phyloP scores from a whole-genome alignment of 2,329 filamentous ascomycete species.

The Ceratocystis ficicola region DNA sequence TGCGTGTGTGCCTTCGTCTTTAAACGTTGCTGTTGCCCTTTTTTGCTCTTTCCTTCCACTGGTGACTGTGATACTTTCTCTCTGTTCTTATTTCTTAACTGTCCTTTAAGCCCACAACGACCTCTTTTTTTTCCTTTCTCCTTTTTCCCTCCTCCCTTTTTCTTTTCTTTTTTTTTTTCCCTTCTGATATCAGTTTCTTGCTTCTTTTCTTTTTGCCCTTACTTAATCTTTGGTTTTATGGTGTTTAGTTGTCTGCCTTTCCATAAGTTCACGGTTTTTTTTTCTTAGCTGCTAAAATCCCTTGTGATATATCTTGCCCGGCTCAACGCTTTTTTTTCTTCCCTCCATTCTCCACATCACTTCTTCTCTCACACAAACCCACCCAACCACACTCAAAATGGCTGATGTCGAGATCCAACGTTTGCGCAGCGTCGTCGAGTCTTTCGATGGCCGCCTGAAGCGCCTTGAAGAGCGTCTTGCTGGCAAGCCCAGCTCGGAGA shows the following conservation, averaged over 20 bases:
- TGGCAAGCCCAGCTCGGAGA: slow-evolving; percentile 44
- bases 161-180: slow-evolving; percentile 17
- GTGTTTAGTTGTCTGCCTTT: background rate
- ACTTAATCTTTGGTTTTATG: background rate
- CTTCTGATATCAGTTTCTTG: background rate
- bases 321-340: slow-evolving; percentile 12
- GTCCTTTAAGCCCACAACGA: background rate
- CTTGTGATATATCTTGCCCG: slow-evolving; percentile 12
- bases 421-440: slow-evolving; percentile 71
- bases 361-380: slow-evolving; percentile 21
- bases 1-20: background rate
- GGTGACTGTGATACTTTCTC: background rate
- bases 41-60: too few relatives aligned
- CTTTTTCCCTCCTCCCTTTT: background rate
- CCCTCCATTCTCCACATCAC: slow-evolving; percentile 8
- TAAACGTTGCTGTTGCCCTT: background rate
- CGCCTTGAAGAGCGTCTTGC: slow-evolving; percentile 66
- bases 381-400: slow-evolving; percentile 47
- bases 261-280: background rate
- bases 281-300: slow-evolving; percentile 10
- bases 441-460: slow-evolving; percentile 76
- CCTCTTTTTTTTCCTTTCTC: background rate
- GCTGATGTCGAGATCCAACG: slow-evolving; percentile 74
- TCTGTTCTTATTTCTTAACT: background rate
- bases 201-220: background rate